Base-by-base conservation (phyloP, 2,329 filamentous ascomycete species). In the Rhinocladiella similis region DNA sequence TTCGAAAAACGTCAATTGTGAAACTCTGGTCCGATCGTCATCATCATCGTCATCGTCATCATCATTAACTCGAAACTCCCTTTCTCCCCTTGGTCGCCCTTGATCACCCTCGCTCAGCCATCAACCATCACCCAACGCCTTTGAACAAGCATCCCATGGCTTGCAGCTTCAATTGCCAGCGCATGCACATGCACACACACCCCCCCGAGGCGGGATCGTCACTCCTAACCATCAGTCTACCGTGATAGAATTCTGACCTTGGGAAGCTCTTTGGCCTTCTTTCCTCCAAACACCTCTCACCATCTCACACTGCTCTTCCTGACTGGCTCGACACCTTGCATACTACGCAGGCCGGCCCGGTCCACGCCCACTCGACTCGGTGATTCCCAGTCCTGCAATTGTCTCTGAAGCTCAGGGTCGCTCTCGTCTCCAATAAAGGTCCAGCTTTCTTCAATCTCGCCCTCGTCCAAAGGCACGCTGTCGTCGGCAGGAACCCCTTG, bases 381-480 rank as follows among this genome's bases (percentile, higher is more conserved):
- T 12, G 50, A 29, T 16, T 63, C 60, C 53, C 54, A 63, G 25
- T 70, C 69, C 36, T 70, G 71, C 45, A 70, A 62, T 42, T 67
- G 66, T 58, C 67, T 72, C 38, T 68, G 65, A 19, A 75, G 64
- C 16, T 78, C 74, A 6, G 74, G 68, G 58, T 83, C 82, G 19
- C 72, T 75, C 39, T 83, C 80, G 29, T 83, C 80, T 27, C 90
- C 91, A 18, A 97, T 82, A 72, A 97, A 91, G 0, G 92, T 97
- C 93, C 92, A 97, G 68, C 87, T 90, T 70, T 95, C 91, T 66
- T 90, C 86, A 59, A 88, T 87, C 12, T 87, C 86, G 43, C 70
- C 71, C 5, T 71, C 72, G 5, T 67, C 67, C 27, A 67, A 69
- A 41, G 73, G 69, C n/a, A 70, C 69, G 6, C 63, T 59, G 2